Evolutionary conservation across 306 rosid species (phyloP).

Genomic region (Gillenia trifoliata): DNA sequence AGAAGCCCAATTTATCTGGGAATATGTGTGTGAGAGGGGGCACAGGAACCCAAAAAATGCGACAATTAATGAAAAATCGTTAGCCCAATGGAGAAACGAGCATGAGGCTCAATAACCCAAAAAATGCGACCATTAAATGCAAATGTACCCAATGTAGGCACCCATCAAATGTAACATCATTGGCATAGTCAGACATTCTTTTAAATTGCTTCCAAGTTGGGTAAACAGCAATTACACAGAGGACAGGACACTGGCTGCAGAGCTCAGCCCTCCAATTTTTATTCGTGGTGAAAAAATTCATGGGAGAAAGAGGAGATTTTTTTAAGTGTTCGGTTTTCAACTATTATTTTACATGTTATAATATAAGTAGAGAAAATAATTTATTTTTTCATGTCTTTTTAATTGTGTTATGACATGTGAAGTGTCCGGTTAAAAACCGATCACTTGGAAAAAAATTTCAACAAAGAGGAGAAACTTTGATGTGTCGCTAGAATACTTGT

Average conservation of each 20-base stretch:
- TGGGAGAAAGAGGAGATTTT: neutral
- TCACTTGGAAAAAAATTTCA: too few relatives aligned
- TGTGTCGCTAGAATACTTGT: too few relatives aligned
- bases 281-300: neutral
- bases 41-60: constrained; percentile 2
- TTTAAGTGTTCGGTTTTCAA: too few relatives aligned
- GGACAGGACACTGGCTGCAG: neutral
- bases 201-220: constrained; percentile 16
- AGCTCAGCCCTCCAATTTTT: neutral
- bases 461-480: too few relatives aligned
- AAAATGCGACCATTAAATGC: constrained; percentile 34
- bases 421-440: too few relatives aligned
- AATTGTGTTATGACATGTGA: too few relatives aligned
- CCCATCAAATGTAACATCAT: constrained; percentile 9
- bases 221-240: neutral
- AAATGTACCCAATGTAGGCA: neutral
- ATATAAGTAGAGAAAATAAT: too few relatives aligned
- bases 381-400: too few relatives aligned
- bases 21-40: constrained; percentile 1
- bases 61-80: constrained; percentile 42
- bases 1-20: neutral
- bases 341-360: too few relatives aligned
- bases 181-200: constrained; percentile 39
- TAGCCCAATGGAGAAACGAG: neutral
- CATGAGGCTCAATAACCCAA: neutral